phyloP scores from a whole-genome alignment of 2,329 filamentous ascomycete species.

The Truncatella angustata region DNA sequence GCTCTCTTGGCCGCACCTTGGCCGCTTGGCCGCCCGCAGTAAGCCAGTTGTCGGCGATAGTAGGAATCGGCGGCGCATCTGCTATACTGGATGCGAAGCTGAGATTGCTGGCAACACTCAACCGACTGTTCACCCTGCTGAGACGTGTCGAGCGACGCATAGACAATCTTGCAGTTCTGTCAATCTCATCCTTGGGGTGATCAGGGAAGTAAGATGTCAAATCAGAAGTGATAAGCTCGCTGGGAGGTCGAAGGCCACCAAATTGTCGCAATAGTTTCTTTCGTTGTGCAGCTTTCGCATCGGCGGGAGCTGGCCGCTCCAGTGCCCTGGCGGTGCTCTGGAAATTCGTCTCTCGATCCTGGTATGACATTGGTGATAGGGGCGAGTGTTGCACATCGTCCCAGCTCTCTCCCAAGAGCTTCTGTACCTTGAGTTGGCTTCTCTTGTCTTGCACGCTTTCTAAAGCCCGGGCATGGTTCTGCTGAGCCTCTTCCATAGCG shows the following conservation, averaged over 20 bases:
- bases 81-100: constrained; percentile 90
- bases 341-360: constrained; percentile 68
- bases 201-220: constrained; percentile 96
- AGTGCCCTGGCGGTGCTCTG: constrained; percentile 57
- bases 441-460: constrained; percentile 65
- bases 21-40: constrained; percentile 56
- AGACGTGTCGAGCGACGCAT: constrained; percentile 86
- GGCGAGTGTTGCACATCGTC: constrained; percentile 78
- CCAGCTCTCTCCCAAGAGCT: constrained; percentile 84
- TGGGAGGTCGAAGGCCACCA: constrained; percentile 88
- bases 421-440: constrained; percentile 84
- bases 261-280: constrained; percentile 72
- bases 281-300: constrained; percentile 36
- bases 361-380: constrained; percentile 75
- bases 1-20: constrained; percentile 45
- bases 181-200: constrained; percentile 90
- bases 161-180: constrained; percentile 90
- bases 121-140: constrained; percentile 86
- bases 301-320: constrained; percentile 52
- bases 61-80: constrained; percentile 92
- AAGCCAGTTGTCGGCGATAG: constrained; percentile 92
- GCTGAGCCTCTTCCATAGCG: constrained; percentile 80
- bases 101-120: constrained; percentile 90
- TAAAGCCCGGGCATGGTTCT: constrained; percentile 64
- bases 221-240: constrained; percentile 95